These are phyloP conservation scores for Tetradesmus obliquus DNA, from an alignment of 139 green algal species.

Conservation along the genomic window DNA sequence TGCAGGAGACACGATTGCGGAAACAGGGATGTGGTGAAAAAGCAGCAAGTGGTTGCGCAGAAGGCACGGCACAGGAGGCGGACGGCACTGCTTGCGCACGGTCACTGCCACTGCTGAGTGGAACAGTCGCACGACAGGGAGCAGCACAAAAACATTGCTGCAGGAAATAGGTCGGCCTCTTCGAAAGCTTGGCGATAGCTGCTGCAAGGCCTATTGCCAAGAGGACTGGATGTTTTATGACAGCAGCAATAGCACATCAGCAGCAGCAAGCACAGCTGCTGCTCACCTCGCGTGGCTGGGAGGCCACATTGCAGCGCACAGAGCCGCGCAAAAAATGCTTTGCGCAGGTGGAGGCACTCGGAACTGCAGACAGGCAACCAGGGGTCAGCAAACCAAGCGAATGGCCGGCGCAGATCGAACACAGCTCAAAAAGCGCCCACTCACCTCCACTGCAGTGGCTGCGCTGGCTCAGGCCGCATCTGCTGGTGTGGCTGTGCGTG, in stretches of 20 bases:
- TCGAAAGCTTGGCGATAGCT: background rate
- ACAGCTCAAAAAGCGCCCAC: background rate
- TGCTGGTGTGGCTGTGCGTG: background rate
- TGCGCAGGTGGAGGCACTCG: background rate
- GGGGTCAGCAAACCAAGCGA: background rate
- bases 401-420: background rate
- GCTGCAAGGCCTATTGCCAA: background rate
- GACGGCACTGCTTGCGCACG: background rate
- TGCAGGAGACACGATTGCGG: background rate
- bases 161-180: background rate
- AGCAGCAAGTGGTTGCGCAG: background rate
- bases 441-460: background rate
- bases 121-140: no score
- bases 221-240: background rate
- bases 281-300: constrained; percentile 37
- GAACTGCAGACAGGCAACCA: background rate
- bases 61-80: background rate
- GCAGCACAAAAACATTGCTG: background rate
- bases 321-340: background rate
- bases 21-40: background rate
- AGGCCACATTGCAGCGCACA: constrained; percentile 39
- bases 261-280: background rate
- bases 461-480: background rate
- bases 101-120: background rate
- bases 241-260: background rate